Base-by-base conservation (phyloP, 805 yeast species). In the Saccharomycopsis olivae region DNA sequence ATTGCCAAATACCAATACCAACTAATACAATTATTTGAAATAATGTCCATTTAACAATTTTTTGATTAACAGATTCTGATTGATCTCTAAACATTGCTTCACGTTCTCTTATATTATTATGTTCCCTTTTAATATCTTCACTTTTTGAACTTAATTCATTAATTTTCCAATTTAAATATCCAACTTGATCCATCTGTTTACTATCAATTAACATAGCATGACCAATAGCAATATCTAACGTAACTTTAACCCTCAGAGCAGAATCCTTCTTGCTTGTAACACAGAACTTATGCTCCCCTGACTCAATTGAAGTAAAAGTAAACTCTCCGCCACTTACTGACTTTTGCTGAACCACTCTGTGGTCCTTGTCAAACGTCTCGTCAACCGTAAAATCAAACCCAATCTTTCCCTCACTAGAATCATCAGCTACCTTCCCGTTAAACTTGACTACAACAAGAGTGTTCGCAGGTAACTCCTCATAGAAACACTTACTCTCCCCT, bases 231-330 rank as follows among this genome's bases (percentile, higher is more conserved):
- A 85, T 64, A 56, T 84, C 94, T 40, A 87, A 66, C 55, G 75
- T 75, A 36, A 89, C 68, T 57, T 92, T 73, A 51, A 85, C 78
- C 44, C 60, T 61, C 46, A 64, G 52, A n/a, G 63, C 57, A 34
- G 52, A 52, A 3, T 62, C 61, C 33, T 59, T 60, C 2, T 64
- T 54, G n/a, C 15, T 10, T 4, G 33, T 14, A 58, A 87, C 63
- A 61, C 96, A 87, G 51, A 88, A 69, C 52, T 70, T 69, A 65
- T 87, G 96, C 56, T 83, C 94, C 29, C 96, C 96, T 9, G 79
- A 65, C 39, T 82, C 95, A 34, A 75, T 62, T 1, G 96, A 82
- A 10, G 88, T 79, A 65, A 84, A 87, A 23, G 87, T 69, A 58
- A 85, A 82, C 46, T 78, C 78, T 13, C 86, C 83, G 29, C 57